Conservation (phyloP, 768 basidiomycete species). For the Myochromella boudieri region DNA sequence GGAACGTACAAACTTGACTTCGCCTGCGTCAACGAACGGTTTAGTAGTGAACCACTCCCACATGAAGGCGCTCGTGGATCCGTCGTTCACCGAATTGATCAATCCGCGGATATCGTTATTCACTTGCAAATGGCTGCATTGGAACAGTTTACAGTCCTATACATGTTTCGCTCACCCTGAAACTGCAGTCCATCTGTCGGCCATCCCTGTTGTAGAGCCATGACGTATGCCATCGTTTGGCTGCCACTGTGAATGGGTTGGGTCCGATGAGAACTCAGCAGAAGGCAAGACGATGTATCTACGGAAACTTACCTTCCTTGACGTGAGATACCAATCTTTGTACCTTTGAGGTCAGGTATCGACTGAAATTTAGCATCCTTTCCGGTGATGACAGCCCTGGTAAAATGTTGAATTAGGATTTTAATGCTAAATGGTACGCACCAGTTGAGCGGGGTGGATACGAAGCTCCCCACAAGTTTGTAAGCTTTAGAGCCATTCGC, state of each 20-base stretch:
- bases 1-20: conserved; percentile 76
- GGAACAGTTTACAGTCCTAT: not conserved
- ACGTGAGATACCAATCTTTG: conserved; percentile 87
- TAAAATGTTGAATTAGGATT: not conserved
- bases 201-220: conserved; percentile 91
- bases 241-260: conserved; percentile 62
- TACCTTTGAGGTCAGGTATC: conserved; percentile 75
- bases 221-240: conserved; percentile 94
- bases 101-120: conserved; percentile 82
- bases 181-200: conserved; percentile 60
- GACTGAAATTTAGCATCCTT: conserved; percentile 66
- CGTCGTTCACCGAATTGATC: conserved; percentile 85
- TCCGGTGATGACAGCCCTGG: conserved; percentile 92
- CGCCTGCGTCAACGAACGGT: conserved; percentile 74
- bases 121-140: conserved; percentile 39
- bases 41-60: conserved; percentile 90
- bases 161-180: conserved; percentile 47
- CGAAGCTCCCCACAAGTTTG: conserved; percentile 91
- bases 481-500: conserved; percentile 87
- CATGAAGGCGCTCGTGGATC: conserved; percentile 88
- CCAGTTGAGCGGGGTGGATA: conserved; percentile 89
- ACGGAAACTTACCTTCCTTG: conserved; percentile 64
- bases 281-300: not conserved
- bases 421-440: conserved; percentile 22
- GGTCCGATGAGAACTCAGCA: not conserved